Percentiles rank a stretch among this genome's conserved stretches.
Conservation (phyloP, 176 grass and related monocot genomes). For the Carex pumila region DNA sequence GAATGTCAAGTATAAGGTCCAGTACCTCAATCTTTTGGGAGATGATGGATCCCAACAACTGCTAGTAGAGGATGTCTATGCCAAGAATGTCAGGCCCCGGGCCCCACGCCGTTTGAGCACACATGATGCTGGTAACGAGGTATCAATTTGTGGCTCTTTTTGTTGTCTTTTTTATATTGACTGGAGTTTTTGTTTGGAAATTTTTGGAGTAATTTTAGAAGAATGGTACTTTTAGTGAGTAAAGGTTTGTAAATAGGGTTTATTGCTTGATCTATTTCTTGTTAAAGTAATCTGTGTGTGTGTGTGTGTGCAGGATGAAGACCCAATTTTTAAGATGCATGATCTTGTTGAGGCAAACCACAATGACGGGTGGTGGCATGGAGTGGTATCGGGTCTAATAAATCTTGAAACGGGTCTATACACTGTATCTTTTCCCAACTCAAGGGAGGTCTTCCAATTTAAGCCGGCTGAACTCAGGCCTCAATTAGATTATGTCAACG, state of each 20-base stretch:
- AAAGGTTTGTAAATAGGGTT: neutral
- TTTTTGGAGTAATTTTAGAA: neutral
- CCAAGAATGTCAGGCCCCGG: conserved; percentile 2
- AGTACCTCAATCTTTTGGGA: neutral
- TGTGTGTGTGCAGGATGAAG: neutral
- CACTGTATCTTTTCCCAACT: conserved; percentile 46
- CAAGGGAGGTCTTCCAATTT: conserved; percentile 48
- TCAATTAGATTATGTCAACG: conserved; percentile 23
- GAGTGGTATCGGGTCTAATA: conserved; percentile 27
- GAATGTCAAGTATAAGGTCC: neutral
- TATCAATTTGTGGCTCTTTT: neutral
- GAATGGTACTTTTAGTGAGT: neutral
- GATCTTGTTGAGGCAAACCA: conserved; percentile 47
- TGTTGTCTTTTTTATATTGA: neutral
- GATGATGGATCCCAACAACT: neutral
- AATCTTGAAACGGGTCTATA: neutral
- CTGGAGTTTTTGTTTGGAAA: neutral
- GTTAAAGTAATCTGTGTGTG: neutral
- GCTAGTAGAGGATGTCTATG: neutral
- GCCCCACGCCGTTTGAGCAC: neutral
- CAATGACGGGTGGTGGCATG: conserved; percentile 57
- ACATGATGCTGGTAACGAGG: neutral
- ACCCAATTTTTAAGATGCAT: conserved; percentile 9
- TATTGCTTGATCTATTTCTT: too few species aligned
- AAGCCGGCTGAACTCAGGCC: conserved; percentile 28